These are phyloP conservation scores for Aspergillus avenaceus DNA, from an alignment of 495 filamentous ascomycete species.

Conservation along the genomic window DNA sequence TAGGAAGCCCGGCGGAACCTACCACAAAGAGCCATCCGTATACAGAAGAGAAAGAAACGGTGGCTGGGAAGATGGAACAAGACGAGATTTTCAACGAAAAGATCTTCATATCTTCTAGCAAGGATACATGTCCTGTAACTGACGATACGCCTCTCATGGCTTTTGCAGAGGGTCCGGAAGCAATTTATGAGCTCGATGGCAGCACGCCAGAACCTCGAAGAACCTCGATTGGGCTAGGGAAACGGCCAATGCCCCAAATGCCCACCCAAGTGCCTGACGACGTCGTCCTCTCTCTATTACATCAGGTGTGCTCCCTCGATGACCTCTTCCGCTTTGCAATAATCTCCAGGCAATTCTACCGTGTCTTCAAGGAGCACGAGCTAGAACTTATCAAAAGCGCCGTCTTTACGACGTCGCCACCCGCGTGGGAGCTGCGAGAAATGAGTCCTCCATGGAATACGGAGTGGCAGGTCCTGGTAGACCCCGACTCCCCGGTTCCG, in stretches of 20 bases:
- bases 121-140: conserved; percentile 8
- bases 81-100: conserved; percentile 18
- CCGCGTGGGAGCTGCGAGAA: conserved; percentile 64
- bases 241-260: conserved; percentile 15
- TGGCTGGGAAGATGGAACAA: not conserved
- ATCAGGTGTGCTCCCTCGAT: conserved; percentile 45
- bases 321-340: conserved; percentile 56
- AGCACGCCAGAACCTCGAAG: conserved; percentile 21
- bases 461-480: conserved; percentile 36
- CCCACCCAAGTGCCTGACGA: conserved; percentile 42
- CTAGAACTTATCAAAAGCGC: conserved; percentile 51
- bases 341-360: conserved; percentile 56
- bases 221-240: conserved; percentile 6
- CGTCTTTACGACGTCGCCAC: conserved; percentile 53
- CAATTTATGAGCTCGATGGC: conserved; percentile 37
- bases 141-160: conserved; percentile 18
- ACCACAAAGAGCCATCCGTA: not conserved
- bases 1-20: not conserved
- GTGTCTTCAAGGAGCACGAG: conserved; percentile 58
- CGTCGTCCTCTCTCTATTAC: conserved; percentile 49
- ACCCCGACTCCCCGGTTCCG: conserved; percentile 45
- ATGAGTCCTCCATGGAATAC: conserved; percentile 53
- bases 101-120: conserved; percentile 20
- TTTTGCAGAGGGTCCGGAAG: conserved; percentile 17
- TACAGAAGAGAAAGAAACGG: not conserved